Base-by-base conservation (phyloP, 2,329 filamentous ascomycete species). In the Hypoxylon sp. region DNA sequence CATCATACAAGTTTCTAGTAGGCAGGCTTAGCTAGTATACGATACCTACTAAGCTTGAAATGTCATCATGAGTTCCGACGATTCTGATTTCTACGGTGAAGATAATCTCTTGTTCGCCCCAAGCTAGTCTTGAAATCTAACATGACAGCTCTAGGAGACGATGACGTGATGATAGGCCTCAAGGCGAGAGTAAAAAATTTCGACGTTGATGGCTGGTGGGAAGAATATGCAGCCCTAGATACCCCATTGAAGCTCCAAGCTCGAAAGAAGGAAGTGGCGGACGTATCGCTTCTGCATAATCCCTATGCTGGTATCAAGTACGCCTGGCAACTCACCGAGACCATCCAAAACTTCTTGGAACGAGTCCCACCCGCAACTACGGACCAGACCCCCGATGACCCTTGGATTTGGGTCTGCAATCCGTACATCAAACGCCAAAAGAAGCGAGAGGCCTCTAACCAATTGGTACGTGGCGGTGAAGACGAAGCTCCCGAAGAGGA, bases 361-460 rank as follows among this genome's bases (percentile, higher is more conserved):
- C 87, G 92, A 7, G 80, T 94, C 0, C 89, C 90, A 0, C 91
- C 92, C 0, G 83, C 84, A 3, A 89, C 84, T 1, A 91, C 88
- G 1, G 76, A 80, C 2, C 74, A 78, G 3, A 77, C 75, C 1
- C 71, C 71, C 0, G 69, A 78, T 0, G 81, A 84, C 2, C 84
- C 84, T 0, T 95, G 91, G 90, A 92, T 97, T 49, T 93, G 85
- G 79, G 85, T 91, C 43, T 84, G 83, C 54, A 92, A 92, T 74
- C 90, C 89, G 0, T 84, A 84, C 71, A 80, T 79, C 63, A 72
- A 74, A 3, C 75, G 77, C 4, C 77, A 76, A 15, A 67, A 72
- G 46, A 80, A 75, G 59, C 64, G 59, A 6, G 69, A 72, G 26
- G 74, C 75, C 4, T 65, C 75, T 34, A 79, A 75, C 55, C 78